phyloP scores from a whole-genome alignment of 2,329 filamentous ascomycete species.

The Fusarium redolens region DNA sequence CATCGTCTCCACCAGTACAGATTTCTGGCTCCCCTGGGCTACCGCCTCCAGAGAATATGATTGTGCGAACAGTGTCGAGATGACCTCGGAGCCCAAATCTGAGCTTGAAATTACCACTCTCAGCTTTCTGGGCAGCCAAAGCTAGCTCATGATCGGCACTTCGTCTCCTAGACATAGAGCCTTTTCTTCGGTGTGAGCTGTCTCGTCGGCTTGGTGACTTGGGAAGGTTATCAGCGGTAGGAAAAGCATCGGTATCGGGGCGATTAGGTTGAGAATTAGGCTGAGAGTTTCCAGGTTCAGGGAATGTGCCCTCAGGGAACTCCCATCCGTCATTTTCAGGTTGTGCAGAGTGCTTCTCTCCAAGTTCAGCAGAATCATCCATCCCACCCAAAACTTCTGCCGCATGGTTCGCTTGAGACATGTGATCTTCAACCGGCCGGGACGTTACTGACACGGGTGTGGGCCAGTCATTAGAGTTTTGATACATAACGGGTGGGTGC shows the following conservation, averaged over 20 bases:
- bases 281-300: constrained; percentile 63
- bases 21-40: constrained; percentile 97
- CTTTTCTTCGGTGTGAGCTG: constrained; percentile 80
- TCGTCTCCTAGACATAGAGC: constrained; percentile 78
- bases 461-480: constrained; percentile 52
- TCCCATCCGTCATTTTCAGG: constrained; percentile 85
- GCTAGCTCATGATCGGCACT: constrained; percentile 75
- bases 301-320: constrained; percentile 82
- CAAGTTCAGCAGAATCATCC: constrained; percentile 56
- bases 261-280: constrained; percentile 65
- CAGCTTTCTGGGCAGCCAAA: constrained; percentile 66
- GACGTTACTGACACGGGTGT: constrained; percentile 49
- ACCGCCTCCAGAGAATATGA: constrained; percentile 96
- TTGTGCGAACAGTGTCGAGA: constrained; percentile 90
- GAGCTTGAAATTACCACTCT: constrained; percentile 87
- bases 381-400: constrained; percentile 53
- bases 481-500: constrained; percentile 56
- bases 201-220: constrained; percentile 82
- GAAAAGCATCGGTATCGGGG: constrained; percentile 90
- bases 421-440: constrained; percentile 50
- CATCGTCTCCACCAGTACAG: constrained; percentile 94
- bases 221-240: constrained; percentile 80
- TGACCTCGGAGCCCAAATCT: constrained; percentile 92
- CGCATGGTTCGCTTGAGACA: constrained; percentile 51
- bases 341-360: constrained; percentile 58